Percentiles rank a stretch among this genome's conserved stretches.
phyloP scores from a whole-genome alignment of 306 rosid genomes.

The Astragalus membranaceus region DNA sequence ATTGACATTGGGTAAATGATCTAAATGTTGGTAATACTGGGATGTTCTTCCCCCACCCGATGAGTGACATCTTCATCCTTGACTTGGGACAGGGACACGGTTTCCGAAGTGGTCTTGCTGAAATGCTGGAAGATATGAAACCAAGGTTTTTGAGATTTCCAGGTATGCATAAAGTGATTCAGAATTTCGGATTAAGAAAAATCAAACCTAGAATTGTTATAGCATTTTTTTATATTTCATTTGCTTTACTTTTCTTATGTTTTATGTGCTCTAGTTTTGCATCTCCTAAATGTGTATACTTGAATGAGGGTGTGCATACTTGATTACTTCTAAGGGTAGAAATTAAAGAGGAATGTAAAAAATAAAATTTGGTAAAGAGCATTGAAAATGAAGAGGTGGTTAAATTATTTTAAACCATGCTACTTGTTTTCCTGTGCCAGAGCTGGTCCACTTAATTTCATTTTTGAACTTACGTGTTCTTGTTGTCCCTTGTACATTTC shows the following conservation, averaged over 20 bases:
- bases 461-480: not conserved
- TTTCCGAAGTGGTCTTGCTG: constrained; percentile 65
- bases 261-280: constrained; percentile 11
- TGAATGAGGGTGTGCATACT: not conserved
- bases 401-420: not conserved
- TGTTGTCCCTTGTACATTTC: not conserved
- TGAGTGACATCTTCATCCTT: constrained; percentile 18
- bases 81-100: constrained; percentile 67
- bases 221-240: not conserved
- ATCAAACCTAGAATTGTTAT: not conserved
- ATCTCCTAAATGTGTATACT: not conserved
- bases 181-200: not conserved
- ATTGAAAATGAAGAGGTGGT: not conserved
- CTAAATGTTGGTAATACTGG: not conserved
- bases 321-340: not conserved
- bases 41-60: not conserved
- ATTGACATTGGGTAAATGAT: not conserved
- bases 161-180: constrained; percentile 37
- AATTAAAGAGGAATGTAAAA: not conserved
- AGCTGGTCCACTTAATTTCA: not conserved
- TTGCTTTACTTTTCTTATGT: not conserved
- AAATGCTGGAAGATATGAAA: constrained; percentile 52
- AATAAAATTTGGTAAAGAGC: not conserved
- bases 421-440: not conserved
- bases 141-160: constrained; percentile 89